A percentile compares a stretch with the other conserved stretches of the same genome.
These are phyloP conservation scores for Chlamydomonas incerta DNA, from an alignment of 139 green algal genomes.

Conservation along the genomic window DNA sequence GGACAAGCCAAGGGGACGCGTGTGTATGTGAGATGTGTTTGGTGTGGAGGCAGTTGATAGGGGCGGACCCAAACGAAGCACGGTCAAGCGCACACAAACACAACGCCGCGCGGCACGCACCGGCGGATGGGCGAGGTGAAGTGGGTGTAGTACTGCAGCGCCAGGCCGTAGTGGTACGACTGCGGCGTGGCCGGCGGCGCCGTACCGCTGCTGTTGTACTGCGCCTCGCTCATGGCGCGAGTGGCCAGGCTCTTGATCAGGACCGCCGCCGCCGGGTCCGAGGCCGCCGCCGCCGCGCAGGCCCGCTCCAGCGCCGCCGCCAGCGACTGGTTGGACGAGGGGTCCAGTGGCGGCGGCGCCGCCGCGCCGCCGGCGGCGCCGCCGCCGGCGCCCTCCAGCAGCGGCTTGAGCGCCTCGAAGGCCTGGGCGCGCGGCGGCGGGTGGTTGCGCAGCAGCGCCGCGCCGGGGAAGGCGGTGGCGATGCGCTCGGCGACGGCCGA, in stretches of 20 bases:
- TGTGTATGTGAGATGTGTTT: not conserved
- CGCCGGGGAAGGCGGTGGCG: conserved; percentile 56
- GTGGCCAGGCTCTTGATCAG: conserved; percentile 64
- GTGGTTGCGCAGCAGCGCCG: conserved; percentile 72
- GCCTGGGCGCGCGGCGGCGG: conserved; percentile 60
- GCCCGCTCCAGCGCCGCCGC: conserved; percentile 29
- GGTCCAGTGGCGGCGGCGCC: conserved; percentile 9
- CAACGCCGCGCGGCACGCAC: too few relatives aligned
- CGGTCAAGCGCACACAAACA: too few relatives aligned
- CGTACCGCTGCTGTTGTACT: conserved; percentile 73
- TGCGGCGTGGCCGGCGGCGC: conserved; percentile 33
- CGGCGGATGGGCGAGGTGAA: conserved; percentile 86
- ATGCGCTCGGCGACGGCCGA: conserved; percentile 62
- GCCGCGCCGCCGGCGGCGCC: not conserved
- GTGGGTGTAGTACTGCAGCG: conserved; percentile 83
- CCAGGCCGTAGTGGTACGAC: conserved; percentile 78
- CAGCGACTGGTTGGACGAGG: conserved; percentile 44
- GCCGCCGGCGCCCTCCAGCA: too few relatives aligned
- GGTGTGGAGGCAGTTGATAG: not conserved
- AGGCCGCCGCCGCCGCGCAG: not conserved
- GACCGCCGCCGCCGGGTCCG: conserved; percentile 27
- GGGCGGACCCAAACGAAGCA: too few relatives aligned
- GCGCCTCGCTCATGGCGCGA: conserved; percentile 78
- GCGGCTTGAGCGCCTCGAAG: conserved; percentile 46
- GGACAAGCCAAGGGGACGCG: not conserved